Evolutionary conservation across 306 rosid species (phyloP).

Genomic region (Rubus idaeus): DNA sequence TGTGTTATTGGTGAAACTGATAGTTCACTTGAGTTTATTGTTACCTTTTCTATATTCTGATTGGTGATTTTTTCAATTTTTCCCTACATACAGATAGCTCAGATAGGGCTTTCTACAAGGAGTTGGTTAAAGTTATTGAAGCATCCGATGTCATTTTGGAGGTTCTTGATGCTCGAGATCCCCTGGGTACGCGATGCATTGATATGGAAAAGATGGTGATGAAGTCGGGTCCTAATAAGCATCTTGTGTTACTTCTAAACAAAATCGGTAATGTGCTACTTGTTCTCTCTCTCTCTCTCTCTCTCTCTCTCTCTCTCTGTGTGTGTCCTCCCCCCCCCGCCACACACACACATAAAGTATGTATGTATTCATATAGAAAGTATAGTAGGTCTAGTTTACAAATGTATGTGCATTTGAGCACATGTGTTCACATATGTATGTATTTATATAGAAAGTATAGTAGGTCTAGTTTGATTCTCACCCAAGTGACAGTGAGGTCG

Average conservation of each 20-base stretch:
- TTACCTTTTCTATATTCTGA: not conserved
- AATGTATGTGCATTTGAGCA: not conserved
- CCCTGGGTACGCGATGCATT: conserved; percentile 83
- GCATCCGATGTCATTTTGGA: conserved; percentile 94
- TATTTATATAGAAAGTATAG: too few species aligned
- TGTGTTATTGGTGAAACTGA: conserved; percentile 4
- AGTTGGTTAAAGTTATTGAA: conserved; percentile 80
- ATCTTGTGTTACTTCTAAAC: conserved; percentile 80
- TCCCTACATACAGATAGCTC: conserved; percentile 45
- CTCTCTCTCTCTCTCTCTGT: not conserved
- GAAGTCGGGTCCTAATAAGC: conserved; percentile 77
- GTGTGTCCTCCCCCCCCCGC: too few species aligned
- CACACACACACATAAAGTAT: too few species aligned
- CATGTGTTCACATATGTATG: too few species aligned
- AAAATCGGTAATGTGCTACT: conserved; percentile 66
- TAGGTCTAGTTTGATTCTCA: too few species aligned
- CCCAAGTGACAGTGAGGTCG: too few species aligned
- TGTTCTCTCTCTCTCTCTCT: not conserved
- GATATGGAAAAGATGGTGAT: conserved; percentile 89
- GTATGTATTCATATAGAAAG: too few species aligned
- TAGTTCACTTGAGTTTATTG: not conserved
- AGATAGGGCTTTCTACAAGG: conserved; percentile 85
- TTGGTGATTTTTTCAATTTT: not conserved
- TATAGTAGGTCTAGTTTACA: too few species aligned
- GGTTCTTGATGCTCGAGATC: conserved; percentile 98